Percentiles rank a stretch among this genome's conserved stretches.
These are phyloP conservation scores for Spiraea crenata DNA, from an alignment of 331 rosid genomes.

Conservation along the genomic window DNA sequence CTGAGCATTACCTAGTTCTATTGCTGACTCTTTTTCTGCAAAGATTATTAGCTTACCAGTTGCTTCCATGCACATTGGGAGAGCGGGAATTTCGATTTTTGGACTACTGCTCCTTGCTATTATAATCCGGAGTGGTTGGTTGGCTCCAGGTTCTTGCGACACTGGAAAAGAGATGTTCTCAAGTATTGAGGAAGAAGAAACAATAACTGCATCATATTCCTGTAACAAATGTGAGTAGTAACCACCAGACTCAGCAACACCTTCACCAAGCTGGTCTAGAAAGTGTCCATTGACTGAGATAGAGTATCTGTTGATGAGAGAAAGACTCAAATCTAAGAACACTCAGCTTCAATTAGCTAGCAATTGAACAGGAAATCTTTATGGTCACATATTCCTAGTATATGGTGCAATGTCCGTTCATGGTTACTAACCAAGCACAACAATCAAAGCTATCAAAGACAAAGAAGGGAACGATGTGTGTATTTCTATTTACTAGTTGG, in stretches of 20 bases:
- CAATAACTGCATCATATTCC: constrained; percentile 67
- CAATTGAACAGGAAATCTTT: constrained; percentile 15
- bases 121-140: constrained; percentile 60
- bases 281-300: constrained; percentile 67
- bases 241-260: constrained; percentile 56
- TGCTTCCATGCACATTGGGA: constrained; percentile 15
- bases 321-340: not conserved
- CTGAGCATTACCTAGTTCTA: constrained; percentile 23
- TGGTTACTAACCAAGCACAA: not conserved
- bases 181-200: constrained; percentile 52
- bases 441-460: not conserved
- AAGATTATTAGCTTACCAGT: constrained; percentile 43
- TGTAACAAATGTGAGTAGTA: constrained; percentile 75
- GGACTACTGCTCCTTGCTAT: constrained; percentile 34
- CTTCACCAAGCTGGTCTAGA: constrained; percentile 58
- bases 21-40: constrained; percentile 27
- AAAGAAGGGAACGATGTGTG: not conserved
- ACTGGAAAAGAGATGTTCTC: constrained; percentile 33
- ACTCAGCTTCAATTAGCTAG: constrained; percentile 3
- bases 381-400: not conserved
- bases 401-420: not conserved
- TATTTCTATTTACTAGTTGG: not conserved
- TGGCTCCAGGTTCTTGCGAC: constrained; percentile 77
- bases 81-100: constrained; percentile 31
- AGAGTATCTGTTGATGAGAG: constrained; percentile 60